A percentile compares a stretch with the other conserved stretches of the same genome.
phyloP scores from a whole-genome alignment of 441 rosid genomes.

The Aquilaria agallochum region DNA sequence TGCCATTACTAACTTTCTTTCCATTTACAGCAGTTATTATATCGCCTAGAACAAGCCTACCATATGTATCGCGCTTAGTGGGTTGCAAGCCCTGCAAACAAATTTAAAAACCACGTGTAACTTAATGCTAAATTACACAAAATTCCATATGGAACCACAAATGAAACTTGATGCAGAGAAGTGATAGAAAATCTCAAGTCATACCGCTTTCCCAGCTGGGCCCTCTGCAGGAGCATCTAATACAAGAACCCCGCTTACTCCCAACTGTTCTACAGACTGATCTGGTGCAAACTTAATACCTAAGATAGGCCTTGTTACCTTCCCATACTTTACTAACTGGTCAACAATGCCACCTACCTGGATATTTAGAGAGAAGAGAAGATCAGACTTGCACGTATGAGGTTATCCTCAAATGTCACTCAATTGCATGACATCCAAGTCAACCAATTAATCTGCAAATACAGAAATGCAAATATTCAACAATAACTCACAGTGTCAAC shows the following conservation, averaged over 20 bases:
- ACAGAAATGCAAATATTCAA: slow-evolving; percentile 2
- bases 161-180: slow-evolving; percentile 4
- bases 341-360: slow-evolving; percentile 94
- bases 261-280: slow-evolving; percentile 96
- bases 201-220: slow-evolving; percentile 98
- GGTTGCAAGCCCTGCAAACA: slow-evolving; percentile 70
- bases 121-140: slow-evolving; percentile 9
- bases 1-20: slow-evolving; percentile 73
- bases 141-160: background rate
- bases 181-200: slow-evolving; percentile 11
- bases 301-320: slow-evolving; percentile 87
- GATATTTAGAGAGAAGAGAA: slow-evolving; percentile 15
- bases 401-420: background rate
- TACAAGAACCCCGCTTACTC: slow-evolving; percentile 97
- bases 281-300: slow-evolving; percentile 99
- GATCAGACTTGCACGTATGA: slow-evolving; percentile 7
- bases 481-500: slow-evolving; percentile 84
- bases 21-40: slow-evolving; percentile 91
- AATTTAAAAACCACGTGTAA: background rate
- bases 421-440: background rate
- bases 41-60: slow-evolving; percentile 88
- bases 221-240: slow-evolving; percentile 91
- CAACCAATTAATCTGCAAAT: slow-evolving; percentile 3
- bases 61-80: slow-evolving; percentile 88
- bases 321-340: slow-evolving; percentile 84